A percentile compares a stretch with the other conserved stretches of the same genome.
Conservation (phyloP, 2,329 filamentous ascomycete genomes). For the Trichophyton benhamiae region DNA sequence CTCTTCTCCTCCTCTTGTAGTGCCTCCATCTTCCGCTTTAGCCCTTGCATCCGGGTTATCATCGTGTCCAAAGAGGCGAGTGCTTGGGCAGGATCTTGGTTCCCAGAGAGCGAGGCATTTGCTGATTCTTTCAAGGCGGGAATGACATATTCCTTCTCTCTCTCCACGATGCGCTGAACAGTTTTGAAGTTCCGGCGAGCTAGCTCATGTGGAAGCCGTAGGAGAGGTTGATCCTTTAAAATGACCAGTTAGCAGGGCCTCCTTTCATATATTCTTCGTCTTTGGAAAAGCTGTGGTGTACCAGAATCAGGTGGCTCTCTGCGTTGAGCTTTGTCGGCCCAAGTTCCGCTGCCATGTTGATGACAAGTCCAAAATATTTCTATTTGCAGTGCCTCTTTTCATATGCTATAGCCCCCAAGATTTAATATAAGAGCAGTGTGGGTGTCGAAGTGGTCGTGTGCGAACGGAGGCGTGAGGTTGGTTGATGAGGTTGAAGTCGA, state of each 20-base stretch:
- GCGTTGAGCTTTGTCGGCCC: slow-evolving; percentile 38
- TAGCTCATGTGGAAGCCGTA: slow-evolving; percentile 85
- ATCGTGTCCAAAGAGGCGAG: slow-evolving; percentile 72
- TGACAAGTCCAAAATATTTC: background rate
- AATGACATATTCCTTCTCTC: slow-evolving; percentile 36
- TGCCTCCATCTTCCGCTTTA: slow-evolving; percentile 74
- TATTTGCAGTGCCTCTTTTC: background rate
- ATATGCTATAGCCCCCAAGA: background rate
- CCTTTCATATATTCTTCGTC: background rate
- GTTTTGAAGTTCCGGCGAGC: slow-evolving; percentile 89
- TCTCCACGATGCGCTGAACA: slow-evolving; percentile 40
- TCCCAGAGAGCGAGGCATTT: slow-evolving; percentile 53
- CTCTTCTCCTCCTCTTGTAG: slow-evolving; percentile 68
- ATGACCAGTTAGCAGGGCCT: background rate
- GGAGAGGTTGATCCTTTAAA: slow-evolving; percentile 74
- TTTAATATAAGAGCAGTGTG: background rate
- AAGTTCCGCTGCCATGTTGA: slow-evolving; percentile 31
- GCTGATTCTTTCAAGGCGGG: slow-evolving; percentile 40
- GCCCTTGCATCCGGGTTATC: slow-evolving; percentile 67
- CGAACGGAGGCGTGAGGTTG: background rate
- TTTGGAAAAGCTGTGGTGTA: slow-evolving; percentile 18
- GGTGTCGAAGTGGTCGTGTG: background rate
- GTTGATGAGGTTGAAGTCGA: background rate
- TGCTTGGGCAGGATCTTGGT: slow-evolving; percentile 55
- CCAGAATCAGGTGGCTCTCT: slow-evolving; percentile 39